These are phyloP conservation scores for Pisolithus orientalis DNA, from an alignment of 768 basidiomycete genomes.

Conservation along the genomic window DNA sequence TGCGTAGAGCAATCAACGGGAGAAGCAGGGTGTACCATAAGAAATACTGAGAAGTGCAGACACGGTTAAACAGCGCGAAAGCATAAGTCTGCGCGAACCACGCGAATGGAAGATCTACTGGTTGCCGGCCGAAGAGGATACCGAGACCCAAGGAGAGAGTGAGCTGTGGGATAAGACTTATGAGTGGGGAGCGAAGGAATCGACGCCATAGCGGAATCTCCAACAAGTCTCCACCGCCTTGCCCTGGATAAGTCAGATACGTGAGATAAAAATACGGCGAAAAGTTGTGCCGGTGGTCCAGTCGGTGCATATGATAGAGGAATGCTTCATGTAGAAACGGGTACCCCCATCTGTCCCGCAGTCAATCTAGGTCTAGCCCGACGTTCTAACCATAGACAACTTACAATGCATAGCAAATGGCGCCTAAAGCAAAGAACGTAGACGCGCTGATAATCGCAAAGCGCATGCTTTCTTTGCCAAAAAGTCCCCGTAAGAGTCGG, in stretches of 20 bases:
- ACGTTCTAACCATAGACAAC: slow-evolving; percentile 24
- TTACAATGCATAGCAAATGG: slow-evolving; percentile 68
- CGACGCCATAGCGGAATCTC: slow-evolving; percentile 31
- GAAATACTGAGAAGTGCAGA: slow-evolving; percentile 98
- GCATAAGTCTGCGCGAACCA: slow-evolving; percentile 89
- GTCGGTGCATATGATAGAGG: slow-evolving; percentile 83
- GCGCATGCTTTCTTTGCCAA: slow-evolving; percentile 47
- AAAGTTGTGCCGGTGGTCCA: slow-evolving; percentile 98
- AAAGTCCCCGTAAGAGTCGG: slow-evolving; percentile 31
- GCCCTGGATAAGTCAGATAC: slow-evolving; percentile 73
- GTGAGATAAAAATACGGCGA: slow-evolving; percentile 96
- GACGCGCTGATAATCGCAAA: slow-evolving; percentile 67
- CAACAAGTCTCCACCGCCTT: slow-evolving; percentile 9
- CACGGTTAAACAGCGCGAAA: slow-evolving; percentile 97
- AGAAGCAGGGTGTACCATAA: slow-evolving; percentile 92
- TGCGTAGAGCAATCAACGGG: slow-evolving; percentile 68
- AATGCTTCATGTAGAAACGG: slow-evolving; percentile 91
- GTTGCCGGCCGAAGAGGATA: slow-evolving; percentile 55
- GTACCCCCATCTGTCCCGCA: slow-evolving; percentile 74
- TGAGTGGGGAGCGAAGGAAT: slow-evolving; percentile 63
- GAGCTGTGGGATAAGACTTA: slow-evolving; percentile 84
- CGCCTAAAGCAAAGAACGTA: slow-evolving; percentile 60
- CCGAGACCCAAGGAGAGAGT: slow-evolving; percentile 64
- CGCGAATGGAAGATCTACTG: slow-evolving; percentile 62
- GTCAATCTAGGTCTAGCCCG: background rate